These are phyloP conservation scores for Candida ovalis DNA, from an alignment of 805 yeast genomes.

Conservation along the genomic window DNA sequence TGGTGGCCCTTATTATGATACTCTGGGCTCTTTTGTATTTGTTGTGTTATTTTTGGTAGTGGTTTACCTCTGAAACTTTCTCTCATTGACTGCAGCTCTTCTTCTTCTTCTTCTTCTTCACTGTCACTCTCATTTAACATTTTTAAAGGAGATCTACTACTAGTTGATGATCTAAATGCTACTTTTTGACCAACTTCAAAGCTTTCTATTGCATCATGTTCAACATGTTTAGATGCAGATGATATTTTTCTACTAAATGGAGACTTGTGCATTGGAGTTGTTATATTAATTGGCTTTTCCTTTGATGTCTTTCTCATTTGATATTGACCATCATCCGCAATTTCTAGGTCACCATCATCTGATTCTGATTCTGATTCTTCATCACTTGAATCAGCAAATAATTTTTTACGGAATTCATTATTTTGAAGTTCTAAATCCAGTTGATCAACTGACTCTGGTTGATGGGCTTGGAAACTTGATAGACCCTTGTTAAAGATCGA, in stretches of 20 bases:
- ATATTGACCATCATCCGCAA: neutral
- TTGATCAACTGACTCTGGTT: neutral
- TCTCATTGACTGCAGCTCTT: conserved; percentile 14
- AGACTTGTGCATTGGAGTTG: conserved; percentile 1
- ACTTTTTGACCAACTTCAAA: conserved; percentile 24
- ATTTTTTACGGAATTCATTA: conserved; percentile 7
- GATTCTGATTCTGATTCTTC: conserved; percentile 15
- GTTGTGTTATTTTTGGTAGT: conserved; percentile 11
- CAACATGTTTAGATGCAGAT: neutral
- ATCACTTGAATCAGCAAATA: conserved; percentile 30
- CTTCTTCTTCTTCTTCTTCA: conserved; percentile 5
- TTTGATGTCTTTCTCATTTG: neutral
- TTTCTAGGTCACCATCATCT: conserved; percentile 13
- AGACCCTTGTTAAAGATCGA: conserved; percentile 17
- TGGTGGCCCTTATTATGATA: neutral
- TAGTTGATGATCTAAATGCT: conserved; percentile 17
- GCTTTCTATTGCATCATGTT: conserved; percentile 7
- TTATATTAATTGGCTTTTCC: neutral
- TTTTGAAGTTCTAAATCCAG: conserved; percentile 18
- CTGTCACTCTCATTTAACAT: conserved; percentile 3
- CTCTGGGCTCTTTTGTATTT: neutral
- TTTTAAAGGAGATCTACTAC: conserved; percentile 8
- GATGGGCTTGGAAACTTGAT: neutral
- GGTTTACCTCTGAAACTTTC: conserved; percentile 16
- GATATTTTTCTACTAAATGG: neutral